A percentile compares a stretch with the other conserved stretches of the same genome.
phyloP scores from a whole-genome alignment of 768 basidiomycete genomes.

The Trametes sanguinea region DNA sequence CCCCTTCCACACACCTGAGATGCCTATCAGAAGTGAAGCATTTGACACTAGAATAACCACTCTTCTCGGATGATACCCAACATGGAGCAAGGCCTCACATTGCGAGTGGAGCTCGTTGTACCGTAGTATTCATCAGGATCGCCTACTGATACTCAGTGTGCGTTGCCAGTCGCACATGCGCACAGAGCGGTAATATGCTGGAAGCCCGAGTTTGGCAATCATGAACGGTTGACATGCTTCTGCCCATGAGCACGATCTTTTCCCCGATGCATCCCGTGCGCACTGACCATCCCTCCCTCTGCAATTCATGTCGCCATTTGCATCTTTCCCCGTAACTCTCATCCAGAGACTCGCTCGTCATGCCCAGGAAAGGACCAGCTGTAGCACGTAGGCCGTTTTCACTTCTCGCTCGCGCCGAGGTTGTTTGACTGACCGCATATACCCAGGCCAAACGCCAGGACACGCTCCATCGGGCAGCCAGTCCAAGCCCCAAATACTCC shows the following conservation, averaged over 20 bases:
- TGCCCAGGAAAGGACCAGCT: background rate
- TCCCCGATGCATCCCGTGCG: background rate
- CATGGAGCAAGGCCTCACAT: background rate
- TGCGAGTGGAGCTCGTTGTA: too few relatives aligned
- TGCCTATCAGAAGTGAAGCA: conserved; percentile 92
- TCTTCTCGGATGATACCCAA: conserved; percentile 34
- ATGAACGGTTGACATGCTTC: conserved; percentile 11
- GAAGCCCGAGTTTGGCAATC: conserved; percentile 9
- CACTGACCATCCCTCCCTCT: background rate
- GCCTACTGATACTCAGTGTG: too few relatives aligned
- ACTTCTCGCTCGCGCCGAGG: too few relatives aligned
- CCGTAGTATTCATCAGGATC: too few relatives aligned
- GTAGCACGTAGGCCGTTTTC: too few relatives aligned
- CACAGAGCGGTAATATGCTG: background rate
- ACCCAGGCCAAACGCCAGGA: background rate
- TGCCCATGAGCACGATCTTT: too few relatives aligned
- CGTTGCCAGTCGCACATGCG: too few relatives aligned
- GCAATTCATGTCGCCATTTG: background rate
- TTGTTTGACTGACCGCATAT: too few relatives aligned
- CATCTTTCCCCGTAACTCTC: background rate
- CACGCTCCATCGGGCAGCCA: background rate
- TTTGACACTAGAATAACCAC: conserved; percentile 76
- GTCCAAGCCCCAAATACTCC: background rate
- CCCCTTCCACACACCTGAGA: conserved; percentile 98
- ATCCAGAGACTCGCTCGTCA: background rate